Conservation (phyloP, 176 grass and related monocot species). For the Aegilops umbellulata region DNA sequence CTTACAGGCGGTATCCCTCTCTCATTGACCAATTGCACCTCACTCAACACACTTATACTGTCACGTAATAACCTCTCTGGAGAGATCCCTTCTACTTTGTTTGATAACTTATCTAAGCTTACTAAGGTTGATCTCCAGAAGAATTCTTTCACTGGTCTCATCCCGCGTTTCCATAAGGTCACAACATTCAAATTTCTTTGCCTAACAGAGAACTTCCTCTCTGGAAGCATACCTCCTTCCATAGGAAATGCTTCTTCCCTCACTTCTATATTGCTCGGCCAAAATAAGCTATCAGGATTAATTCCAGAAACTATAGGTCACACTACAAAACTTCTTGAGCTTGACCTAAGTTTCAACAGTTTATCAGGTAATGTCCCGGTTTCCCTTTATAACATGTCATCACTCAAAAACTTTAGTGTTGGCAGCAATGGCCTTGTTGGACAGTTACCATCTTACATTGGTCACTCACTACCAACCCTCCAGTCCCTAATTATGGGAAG, state of each 20-base stretch:
- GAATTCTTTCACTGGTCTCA: slow-evolving; percentile 15
- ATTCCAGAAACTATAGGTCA: slow-evolving; percentile 18
- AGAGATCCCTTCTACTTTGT: not conserved
- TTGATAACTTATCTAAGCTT: not conserved
- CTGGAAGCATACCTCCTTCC: slow-evolving; percentile 26
- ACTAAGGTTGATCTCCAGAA: not conserved
- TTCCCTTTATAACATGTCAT: slow-evolving; percentile 9
- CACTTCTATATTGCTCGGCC: not conserved
- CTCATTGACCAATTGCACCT: not conserved
- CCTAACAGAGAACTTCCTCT: slow-evolving; percentile 13
- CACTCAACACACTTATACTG: not conserved
- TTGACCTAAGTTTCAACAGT: slow-evolving; percentile 23
- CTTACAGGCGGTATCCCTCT: not conserved
- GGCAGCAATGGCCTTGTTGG: slow-evolving; percentile 30
- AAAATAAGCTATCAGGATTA: slow-evolving; percentile 16
- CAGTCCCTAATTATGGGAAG: not conserved
- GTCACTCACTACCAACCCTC: not conserved
- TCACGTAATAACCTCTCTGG: slow-evolving; percentile 6
- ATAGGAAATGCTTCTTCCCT: slow-evolving; percentile 29
- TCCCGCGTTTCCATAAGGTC: not conserved
- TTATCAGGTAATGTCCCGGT: slow-evolving; percentile 6
- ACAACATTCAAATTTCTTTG: not conserved
- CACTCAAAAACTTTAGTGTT: not conserved
- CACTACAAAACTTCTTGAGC: not conserved
- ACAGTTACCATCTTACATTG: not conserved